phyloP scores from a whole-genome alignment of 305 asterid species.

The Salvia sclarea region DNA sequence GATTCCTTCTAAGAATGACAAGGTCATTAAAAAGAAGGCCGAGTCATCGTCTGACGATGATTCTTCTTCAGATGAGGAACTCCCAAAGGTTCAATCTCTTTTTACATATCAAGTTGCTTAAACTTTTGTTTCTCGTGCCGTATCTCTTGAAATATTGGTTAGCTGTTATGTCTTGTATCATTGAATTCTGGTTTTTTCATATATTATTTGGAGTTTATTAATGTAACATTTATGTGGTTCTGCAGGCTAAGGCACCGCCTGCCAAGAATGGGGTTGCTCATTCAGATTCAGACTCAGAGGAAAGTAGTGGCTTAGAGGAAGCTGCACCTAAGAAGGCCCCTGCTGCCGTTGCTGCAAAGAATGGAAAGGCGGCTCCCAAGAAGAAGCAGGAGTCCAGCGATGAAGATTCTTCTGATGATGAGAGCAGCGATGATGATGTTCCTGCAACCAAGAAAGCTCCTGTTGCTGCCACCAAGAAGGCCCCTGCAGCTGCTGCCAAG shows the following conservation, averaged over 20 bases:
- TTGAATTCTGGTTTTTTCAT: neutral
- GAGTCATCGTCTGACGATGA: constrained; percentile 44
- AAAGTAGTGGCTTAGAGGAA: constrained; percentile 43
- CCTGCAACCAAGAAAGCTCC: constrained; percentile 27
- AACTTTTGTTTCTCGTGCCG: neutral
- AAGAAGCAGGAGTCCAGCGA: constrained; percentile 34
- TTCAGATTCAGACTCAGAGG: constrained; percentile 33
- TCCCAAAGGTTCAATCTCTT: constrained; percentile 43
- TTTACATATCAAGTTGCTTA: neutral
- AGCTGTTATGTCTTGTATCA: neutral
- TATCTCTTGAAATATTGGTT: neutral
- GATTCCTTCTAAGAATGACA: constrained; percentile 41
- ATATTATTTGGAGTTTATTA: neutral
- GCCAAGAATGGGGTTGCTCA: constrained; percentile 35
- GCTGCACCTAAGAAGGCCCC: constrained; percentile 35
- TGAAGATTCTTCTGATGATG: constrained; percentile 26
- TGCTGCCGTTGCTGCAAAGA: constrained; percentile 16
- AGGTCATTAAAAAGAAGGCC: constrained; percentile 38
- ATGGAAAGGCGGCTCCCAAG: constrained; percentile 17
- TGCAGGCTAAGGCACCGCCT: constrained; percentile 36
- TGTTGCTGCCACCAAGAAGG: constrained; percentile 21
- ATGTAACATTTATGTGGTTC: neutral
- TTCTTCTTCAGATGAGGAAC: constrained; percentile 50
- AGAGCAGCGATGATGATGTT: constrained; percentile 22
- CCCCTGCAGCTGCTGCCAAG: constrained; percentile 21